Conservation (phyloP, 257 asterid genomes). For the Nicotiana obtusifolia region DNA sequence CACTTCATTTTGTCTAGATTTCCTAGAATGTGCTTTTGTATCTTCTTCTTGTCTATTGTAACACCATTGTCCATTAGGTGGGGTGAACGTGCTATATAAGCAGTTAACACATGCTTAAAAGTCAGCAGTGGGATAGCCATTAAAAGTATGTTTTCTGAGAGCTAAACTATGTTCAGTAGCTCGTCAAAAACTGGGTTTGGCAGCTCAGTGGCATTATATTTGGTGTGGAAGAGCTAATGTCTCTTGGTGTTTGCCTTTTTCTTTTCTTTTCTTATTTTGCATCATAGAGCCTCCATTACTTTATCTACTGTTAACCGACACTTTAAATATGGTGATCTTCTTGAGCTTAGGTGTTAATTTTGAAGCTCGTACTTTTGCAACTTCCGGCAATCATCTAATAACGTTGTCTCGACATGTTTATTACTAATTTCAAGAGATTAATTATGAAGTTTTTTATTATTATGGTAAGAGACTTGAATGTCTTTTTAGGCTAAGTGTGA, state of each 20-base stretch:
- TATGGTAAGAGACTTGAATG: background rate
- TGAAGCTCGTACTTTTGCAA: background rate
- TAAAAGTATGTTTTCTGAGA: background rate
- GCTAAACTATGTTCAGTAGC: background rate
- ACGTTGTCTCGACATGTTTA: background rate
- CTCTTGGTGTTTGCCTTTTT: background rate
- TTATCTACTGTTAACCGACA: background rate
- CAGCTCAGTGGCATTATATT: background rate
- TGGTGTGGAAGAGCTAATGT: background rate
- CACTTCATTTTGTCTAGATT: background rate
- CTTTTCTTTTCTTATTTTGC: background rate
- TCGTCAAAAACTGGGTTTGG: background rate
- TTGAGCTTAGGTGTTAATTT: background rate
- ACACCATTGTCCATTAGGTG: background rate
- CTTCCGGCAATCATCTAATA: background rate
- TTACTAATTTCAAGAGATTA: background rate
- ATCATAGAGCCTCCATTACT: background rate
- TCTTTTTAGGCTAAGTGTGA: background rate
- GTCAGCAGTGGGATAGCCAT: background rate
- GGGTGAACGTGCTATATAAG: background rate
- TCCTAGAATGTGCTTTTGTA: background rate
- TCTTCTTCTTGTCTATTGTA: background rate
- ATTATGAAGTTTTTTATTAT: background rate
- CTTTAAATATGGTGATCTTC: background rate
- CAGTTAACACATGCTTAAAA: background rate